A percentile compares a stretch with the other conserved stretches of the same genome.
phyloP scores from a whole-genome alignment of 73 alveolate species.

The Paramecium biaurelia region DNA sequence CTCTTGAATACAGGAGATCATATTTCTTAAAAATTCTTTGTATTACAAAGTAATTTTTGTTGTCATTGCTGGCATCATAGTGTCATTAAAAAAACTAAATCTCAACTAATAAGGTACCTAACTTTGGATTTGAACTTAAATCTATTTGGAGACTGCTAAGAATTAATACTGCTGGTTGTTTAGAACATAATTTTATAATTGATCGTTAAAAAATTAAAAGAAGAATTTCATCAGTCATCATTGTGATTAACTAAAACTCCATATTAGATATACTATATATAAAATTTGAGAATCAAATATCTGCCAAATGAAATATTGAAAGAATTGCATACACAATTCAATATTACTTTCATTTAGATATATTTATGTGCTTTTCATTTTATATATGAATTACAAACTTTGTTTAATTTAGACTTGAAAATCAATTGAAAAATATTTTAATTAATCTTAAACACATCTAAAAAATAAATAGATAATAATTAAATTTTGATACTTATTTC shows the following conservation, averaged over 20 bases:
- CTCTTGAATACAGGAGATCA: neutral
- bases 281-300: too few relatives aligned
- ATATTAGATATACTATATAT: neutral
- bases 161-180: neutral
- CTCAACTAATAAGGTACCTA: neutral
- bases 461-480: neutral
- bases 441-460: neutral
- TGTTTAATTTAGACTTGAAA: neutral
- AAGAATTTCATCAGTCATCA: neutral
- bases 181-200: constrained; percentile 14
- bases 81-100: constrained; percentile 6
- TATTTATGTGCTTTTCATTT: neutral
- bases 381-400: neutral
- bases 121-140: constrained; percentile 5
- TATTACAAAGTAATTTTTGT: neutral
- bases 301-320: too few relatives aligned
- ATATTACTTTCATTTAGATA: too few relatives aligned
- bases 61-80: neutral
- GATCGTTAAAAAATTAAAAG: neutral
- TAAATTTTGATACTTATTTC: neutral
- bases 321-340: too few relatives aligned
- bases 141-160: neutral
- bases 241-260: neutral
- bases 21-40: neutral
- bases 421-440: neutral